Percentiles rank a stretch among this genome's conserved stretches.
phyloP scores from a whole-genome alignment of 2,329 filamentous ascomycete species.

The Colletotrichum salicis region DNA sequence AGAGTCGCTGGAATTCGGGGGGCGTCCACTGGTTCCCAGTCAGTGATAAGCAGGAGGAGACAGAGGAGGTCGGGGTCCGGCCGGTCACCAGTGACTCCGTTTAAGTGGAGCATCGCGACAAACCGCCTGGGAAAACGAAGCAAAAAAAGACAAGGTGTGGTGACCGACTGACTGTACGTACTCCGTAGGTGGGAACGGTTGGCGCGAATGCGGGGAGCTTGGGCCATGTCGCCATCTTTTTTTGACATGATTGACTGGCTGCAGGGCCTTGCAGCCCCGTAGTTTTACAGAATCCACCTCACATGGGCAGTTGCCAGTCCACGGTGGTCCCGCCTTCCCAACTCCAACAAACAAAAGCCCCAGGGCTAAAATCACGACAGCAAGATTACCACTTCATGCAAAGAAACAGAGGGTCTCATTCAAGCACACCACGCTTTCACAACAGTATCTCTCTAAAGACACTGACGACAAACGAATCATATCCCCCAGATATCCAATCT shows the following conservation, averaged over 20 bases:
- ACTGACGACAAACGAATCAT: not conserved
- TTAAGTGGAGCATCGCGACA: not conserved
- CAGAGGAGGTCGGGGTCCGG: conserved; percentile 30
- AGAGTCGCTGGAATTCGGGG: not conserved
- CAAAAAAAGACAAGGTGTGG: not conserved
- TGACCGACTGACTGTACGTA: not conserved
- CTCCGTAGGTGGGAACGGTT: conserved; percentile 2
- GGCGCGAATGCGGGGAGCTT: conserved; percentile 40
- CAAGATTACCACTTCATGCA: conserved; percentile 10
- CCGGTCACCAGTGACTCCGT: conserved; percentile 26
- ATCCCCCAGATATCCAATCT: not conserved
- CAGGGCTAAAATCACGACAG: conserved; percentile 7
- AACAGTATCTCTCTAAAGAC: not conserved
- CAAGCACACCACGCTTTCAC: not conserved
- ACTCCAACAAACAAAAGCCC: conserved; percentile 26
- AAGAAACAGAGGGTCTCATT: not conserved
- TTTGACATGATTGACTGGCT: conserved; percentile 26
- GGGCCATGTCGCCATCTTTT: conserved; percentile 37
- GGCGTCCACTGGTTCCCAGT: conserved; percentile 11
- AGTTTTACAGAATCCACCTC: not conserved
- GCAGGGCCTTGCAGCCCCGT: conserved; percentile 1
- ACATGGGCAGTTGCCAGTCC: too few species aligned
- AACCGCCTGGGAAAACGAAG: not conserved
- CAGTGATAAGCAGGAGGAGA: conserved; percentile 32
- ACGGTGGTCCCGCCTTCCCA: conserved; percentile 2